These are phyloP conservation scores for Cyclotella cryptica DNA, from an alignment of 108 stramenopile genomes.

Conservation along the genomic window DNA sequence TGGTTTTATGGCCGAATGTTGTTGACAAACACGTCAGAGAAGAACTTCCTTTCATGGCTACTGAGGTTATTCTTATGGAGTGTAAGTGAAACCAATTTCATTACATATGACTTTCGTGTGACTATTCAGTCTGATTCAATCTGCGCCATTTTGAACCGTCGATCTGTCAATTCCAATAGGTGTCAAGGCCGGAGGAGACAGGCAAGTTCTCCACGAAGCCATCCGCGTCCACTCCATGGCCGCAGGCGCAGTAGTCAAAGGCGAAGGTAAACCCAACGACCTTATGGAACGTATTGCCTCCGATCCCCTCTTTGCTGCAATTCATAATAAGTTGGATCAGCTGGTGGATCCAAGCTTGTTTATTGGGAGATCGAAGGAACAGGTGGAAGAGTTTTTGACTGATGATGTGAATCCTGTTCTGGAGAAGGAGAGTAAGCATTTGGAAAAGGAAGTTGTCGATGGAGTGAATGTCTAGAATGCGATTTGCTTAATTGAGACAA, in stretches of 20 bases:
- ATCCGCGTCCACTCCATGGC: constrained; percentile 98
- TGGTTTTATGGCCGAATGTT: constrained; percentile 98
- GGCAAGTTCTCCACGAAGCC: constrained; percentile 97
- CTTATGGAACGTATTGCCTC: constrained; percentile 93
- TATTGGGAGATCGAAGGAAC: constrained; percentile 95
- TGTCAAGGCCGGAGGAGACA: constrained; percentile 98
- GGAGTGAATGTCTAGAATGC: constrained; percentile 90
- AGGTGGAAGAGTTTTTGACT: constrained; percentile 94
- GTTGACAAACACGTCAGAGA: constrained; percentile 93
- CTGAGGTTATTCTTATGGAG: constrained; percentile 99
- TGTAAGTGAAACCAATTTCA: constrained; percentile 64
- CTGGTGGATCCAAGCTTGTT: constrained; percentile 95
- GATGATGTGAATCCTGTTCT: constrained; percentile 93
- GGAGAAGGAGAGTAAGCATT: constrained; percentile 72
- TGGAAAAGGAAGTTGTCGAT: constrained; percentile 84
- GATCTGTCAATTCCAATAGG: constrained; percentile 44
- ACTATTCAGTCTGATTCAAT: not conserved
- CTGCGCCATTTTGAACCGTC: not conserved
- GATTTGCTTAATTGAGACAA: not conserved
- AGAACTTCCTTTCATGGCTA: constrained; percentile 99
- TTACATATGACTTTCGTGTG: not conserved
- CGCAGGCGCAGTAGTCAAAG: constrained; percentile 97
- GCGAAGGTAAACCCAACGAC: constrained; percentile 97
- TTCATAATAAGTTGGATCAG: constrained; percentile 89
- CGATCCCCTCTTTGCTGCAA: constrained; percentile 88